Evolutionary conservation across 306 rosid species (phyloP).

Genomic region (Pyrus communis): DNA sequence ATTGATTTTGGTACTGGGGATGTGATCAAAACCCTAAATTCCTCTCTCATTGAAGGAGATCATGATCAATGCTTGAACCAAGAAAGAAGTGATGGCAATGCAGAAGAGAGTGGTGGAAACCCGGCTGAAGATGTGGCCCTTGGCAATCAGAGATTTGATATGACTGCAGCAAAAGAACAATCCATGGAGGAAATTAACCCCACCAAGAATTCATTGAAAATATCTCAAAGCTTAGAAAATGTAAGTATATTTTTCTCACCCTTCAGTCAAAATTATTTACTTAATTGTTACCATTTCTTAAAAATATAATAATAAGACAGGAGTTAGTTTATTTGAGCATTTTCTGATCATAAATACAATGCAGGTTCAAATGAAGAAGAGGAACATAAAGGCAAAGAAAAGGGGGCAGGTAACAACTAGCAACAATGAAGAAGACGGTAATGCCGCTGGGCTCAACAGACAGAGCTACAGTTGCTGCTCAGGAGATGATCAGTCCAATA

Average conservation of each 20-base stretch:
- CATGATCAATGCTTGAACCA: slow-evolving; percentile 21
- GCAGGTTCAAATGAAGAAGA: slow-evolving; percentile 37
- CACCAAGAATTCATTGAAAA: slow-evolving; percentile 32
- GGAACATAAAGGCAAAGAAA: slow-evolving; percentile 42
- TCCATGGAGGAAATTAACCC: slow-evolving; percentile 7
- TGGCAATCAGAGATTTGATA: slow-evolving; percentile 13
- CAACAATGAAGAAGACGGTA: slow-evolving; percentile 37
- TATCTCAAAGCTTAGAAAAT: slow-evolving; percentile 36
- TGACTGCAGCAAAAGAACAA: slow-evolving; percentile 12
- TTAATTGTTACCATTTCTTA: background rate
- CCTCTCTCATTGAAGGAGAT: slow-evolving; percentile 16
- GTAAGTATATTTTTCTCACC: slow-evolving; percentile 24
- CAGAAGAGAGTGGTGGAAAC: slow-evolving; percentile 19
- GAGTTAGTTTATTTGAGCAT: background rate
- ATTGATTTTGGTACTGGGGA: slow-evolving; percentile 31
- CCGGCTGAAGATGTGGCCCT: slow-evolving; percentile 4
- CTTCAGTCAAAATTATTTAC: background rate
- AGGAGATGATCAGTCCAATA: slow-evolving; percentile 47
- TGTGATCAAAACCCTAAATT: slow-evolving; percentile 7
- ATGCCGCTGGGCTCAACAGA: slow-evolving; percentile 19
- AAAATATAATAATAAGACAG: too few species aligned
- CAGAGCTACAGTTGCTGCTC: slow-evolving; percentile 58
- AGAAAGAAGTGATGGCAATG: slow-evolving; percentile 25
- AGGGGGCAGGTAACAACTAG: slow-evolving; percentile 32
- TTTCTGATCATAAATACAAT: slow-evolving; percentile 10